These are phyloP conservation scores for Borovskyia barvae DNA, from an alignment of 208 protist genomes.

Conservation along the genomic window DNA sequence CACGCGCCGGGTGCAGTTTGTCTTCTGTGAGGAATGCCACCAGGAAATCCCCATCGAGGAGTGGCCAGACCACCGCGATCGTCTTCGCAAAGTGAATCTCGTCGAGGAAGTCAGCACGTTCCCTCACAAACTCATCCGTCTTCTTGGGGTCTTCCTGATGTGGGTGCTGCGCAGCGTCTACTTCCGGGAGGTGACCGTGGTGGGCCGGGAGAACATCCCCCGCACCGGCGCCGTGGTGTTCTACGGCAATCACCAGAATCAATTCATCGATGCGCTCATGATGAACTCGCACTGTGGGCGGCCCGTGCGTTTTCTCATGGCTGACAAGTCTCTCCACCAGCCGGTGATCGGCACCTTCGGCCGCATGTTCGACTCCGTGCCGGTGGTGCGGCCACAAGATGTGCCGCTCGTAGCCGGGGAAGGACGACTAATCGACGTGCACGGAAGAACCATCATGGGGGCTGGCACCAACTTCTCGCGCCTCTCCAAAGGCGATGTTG, in stretches of 20 bases:
- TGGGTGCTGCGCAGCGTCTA: slow-evolving; percentile 88
- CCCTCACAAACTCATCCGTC: slow-evolving; percentile 35
- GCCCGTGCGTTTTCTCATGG: slow-evolving; percentile 91
- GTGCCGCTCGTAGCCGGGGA: slow-evolving; percentile 55
- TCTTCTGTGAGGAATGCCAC: slow-evolving; percentile 60
- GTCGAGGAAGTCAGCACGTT: slow-evolving; percentile 55
- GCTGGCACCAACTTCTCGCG: slow-evolving; percentile 69
- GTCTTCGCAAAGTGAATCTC: slow-evolving; percentile 56
- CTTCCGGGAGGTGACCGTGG: slow-evolving; percentile 91
- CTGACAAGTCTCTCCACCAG: slow-evolving; percentile 86
- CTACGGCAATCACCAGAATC: slow-evolving; percentile 93
- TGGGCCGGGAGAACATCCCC: slow-evolving; percentile 89
- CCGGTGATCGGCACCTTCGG: slow-evolving; percentile 84
- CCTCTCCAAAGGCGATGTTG: slow-evolving; percentile 68
- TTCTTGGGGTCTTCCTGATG: slow-evolving; percentile 86
- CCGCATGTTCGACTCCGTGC: slow-evolving; percentile 86
- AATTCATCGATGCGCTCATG: slow-evolving; percentile 92
- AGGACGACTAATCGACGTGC: slow-evolving; percentile 47
- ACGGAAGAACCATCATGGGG: slow-evolving; percentile 56
- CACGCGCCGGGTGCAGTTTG: slow-evolving; percentile 23
- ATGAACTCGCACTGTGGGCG: slow-evolving; percentile 78
- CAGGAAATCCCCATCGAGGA: slow-evolving; percentile 65
- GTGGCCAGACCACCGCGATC: slow-evolving; percentile 77
- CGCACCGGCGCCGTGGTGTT: slow-evolving; percentile 89
- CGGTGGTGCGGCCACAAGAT: slow-evolving; percentile 92